Evolutionary conservation across 2,329 filamentous ascomycete species (phyloP).

Genomic region (Penicillium thymicola): DNA sequence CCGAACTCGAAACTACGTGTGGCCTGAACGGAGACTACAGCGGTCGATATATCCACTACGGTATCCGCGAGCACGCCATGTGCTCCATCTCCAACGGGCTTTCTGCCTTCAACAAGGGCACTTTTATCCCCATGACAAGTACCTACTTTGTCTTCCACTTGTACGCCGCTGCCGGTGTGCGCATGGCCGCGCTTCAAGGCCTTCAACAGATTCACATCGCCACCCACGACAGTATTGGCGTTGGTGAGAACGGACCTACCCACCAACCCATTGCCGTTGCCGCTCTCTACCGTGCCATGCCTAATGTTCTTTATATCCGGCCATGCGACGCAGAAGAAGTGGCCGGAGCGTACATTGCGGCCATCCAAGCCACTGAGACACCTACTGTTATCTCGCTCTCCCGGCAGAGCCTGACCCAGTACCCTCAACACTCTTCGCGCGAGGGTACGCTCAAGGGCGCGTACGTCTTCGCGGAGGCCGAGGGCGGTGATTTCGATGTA

Average conservation of each 20-base stretch:
- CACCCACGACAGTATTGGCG: constrained; percentile 61
- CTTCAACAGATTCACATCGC: constrained; percentile 59
- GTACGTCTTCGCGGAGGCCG: constrained; percentile 37
- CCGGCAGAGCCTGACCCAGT: constrained; percentile 42
- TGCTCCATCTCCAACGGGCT: constrained; percentile 76
- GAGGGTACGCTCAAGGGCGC: constrained; percentile 38
- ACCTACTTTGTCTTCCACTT: constrained; percentile 64
- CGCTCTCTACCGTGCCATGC: constrained; percentile 60
- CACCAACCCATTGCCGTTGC: constrained; percentile 61
- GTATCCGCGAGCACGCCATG: constrained; percentile 63
- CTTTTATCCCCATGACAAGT: constrained; percentile 57
- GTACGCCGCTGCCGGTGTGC: constrained; percentile 55
- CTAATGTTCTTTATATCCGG: constrained; percentile 59
- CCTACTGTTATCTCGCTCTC: constrained; percentile 46
- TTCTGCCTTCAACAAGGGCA: constrained; percentile 55
- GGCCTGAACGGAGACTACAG: constrained; percentile 51
- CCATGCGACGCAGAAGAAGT: constrained; percentile 58
- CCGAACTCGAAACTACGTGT: constrained; percentile 28
- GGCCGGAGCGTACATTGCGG: constrained; percentile 44
- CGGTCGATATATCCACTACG: constrained; percentile 54
- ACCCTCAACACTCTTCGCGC: constrained; percentile 38
- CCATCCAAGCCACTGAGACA: constrained; percentile 38
- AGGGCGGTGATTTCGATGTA: constrained; percentile 35
- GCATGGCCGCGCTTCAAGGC: constrained; percentile 58
- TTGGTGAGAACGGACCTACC: constrained; percentile 60